These are phyloP conservation scores for Polyrhizophydium stewartii DNA, from an alignment of 371 early-diverging fungal genomes.

Conservation along the genomic window DNA sequence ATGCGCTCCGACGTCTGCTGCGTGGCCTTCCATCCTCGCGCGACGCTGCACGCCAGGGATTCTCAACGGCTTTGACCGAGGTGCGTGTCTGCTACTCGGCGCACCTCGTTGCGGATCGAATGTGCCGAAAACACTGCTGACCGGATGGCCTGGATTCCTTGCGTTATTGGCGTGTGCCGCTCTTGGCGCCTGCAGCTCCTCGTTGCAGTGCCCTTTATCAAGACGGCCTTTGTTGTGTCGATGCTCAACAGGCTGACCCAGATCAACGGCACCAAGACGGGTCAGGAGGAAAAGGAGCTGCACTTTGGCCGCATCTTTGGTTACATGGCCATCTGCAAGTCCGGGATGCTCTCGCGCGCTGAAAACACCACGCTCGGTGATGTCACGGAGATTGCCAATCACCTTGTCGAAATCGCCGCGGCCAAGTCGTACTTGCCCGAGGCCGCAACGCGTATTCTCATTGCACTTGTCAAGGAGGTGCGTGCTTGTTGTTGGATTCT, in stretches of 20 bases:
- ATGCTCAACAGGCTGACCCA: slow-evolving; percentile 60
- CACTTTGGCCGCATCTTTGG: slow-evolving; percentile 89
- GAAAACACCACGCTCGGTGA: slow-evolving; percentile 61
- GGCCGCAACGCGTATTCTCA: slow-evolving; percentile 65
- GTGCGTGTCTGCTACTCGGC: slow-evolving; percentile 13
- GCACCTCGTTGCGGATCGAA: no score
- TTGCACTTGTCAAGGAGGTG: slow-evolving; percentile 26
- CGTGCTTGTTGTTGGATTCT: not conserved
- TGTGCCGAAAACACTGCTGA: no score
- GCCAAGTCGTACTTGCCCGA: slow-evolving; percentile 75
- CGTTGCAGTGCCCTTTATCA: slow-evolving; percentile 29
- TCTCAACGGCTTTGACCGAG: slow-evolving; percentile 88
- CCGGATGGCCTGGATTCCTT: no score
- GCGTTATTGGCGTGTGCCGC: no score
- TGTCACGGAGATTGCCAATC: slow-evolving; percentile 57
- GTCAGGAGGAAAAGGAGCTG: slow-evolving; percentile 83
- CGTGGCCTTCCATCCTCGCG: slow-evolving; percentile 84
- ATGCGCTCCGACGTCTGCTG: slow-evolving; percentile 83
- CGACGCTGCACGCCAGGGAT: slow-evolving; percentile 92
- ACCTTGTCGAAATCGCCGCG: slow-evolving; percentile 53
- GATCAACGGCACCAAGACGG: slow-evolving; percentile 37
- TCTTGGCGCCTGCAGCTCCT: not conserved
- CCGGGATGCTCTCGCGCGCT: slow-evolving; percentile 69
- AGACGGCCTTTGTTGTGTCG: slow-evolving; percentile 60
- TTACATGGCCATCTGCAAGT: slow-evolving; percentile 70